These are phyloP conservation scores for Guadua angustifolia DNA, from an alignment of 176 grass and related monocot species.

Conservation along the genomic window DNA sequence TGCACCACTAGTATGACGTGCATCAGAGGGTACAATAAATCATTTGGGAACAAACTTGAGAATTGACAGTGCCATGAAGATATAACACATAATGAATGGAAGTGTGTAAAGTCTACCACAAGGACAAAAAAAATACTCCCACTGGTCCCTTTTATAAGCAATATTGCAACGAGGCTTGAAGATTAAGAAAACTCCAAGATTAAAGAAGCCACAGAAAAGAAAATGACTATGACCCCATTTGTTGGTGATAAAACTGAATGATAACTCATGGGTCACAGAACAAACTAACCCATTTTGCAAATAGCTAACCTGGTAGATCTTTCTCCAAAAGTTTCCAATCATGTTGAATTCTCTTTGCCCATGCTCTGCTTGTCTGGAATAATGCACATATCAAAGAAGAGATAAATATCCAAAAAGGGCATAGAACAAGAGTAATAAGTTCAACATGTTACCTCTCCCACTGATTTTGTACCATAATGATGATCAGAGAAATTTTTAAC, in stretches of 20 bases:
- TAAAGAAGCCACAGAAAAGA: conserved; percentile 2
- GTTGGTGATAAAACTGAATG: background rate
- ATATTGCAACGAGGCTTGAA: background rate
- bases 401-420: conserved; percentile 21
- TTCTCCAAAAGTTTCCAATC: conserved; percentile 91
- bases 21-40: background rate
- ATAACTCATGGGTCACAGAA: background rate
- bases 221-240: background rate
- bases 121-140: background rate
- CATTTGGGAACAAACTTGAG: background rate
- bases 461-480: conserved; percentile 40
- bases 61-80: conserved; percentile 3
- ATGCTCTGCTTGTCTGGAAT: conserved; percentile 68
- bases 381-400: conserved; percentile 1
- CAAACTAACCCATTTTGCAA: background rate
- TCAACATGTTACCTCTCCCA: conserved; percentile 52
- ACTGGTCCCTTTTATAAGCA: background rate
- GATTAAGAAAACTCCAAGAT: background rate
- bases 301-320: conserved; percentile 76
- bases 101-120: background rate
- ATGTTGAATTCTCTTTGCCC: conserved; percentile 82
- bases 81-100: background rate
- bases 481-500: conserved; percentile 82
- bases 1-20: too few relatives aligned
- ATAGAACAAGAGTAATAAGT: conserved; percentile 30